phyloP scores from a whole-genome alignment of 1,284 basidiomycete genomes.

The Singerocomus inundabilis region DNA sequence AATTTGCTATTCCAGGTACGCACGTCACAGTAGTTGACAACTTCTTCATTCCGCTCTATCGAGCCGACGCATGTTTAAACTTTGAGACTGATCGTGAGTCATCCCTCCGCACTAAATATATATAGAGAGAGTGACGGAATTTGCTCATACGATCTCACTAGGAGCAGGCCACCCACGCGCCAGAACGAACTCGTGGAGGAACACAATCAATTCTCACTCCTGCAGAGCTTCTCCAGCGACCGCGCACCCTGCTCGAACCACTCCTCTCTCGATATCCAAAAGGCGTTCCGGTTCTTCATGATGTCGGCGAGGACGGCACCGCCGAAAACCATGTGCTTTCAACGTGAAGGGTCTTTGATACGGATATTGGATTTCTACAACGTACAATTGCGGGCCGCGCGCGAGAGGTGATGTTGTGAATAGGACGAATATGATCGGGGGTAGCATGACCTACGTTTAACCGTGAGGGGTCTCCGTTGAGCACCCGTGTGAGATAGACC shows the following conservation, averaged over 20 bases:
- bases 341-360: too few relatives aligned
- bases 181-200: too few relatives aligned
- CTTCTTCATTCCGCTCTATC: too few relatives aligned
- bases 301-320: slow-evolving; percentile 96
- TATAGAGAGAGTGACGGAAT: background rate
- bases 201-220: slow-evolving; percentile 50
- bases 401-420: slow-evolving; percentile 66
- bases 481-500: slow-evolving; percentile 88
- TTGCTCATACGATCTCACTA: background rate
- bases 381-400: too few relatives aligned
- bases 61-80: too few relatives aligned
- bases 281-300: slow-evolving; percentile 93
- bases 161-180: background rate
- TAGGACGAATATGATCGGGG: background rate
- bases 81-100: too few relatives aligned
- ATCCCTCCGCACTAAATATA: too few relatives aligned
- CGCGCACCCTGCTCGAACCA: slow-evolving; percentile 88
- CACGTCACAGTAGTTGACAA: too few relatives aligned
- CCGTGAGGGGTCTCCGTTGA: slow-evolving; percentile 81
- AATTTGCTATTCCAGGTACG: too few relatives aligned
- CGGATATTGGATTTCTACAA: too few relatives aligned
- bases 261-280: slow-evolving; percentile 93
- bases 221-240: slow-evolving; percentile 80
- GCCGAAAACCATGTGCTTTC: slow-evolving; percentile 99
- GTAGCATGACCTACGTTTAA: slow-evolving; percentile 68